Evolutionary conservation across 495 filamentous ascomycete species (phyloP).

Genomic region (Aspergillus cavernicola): DNA sequence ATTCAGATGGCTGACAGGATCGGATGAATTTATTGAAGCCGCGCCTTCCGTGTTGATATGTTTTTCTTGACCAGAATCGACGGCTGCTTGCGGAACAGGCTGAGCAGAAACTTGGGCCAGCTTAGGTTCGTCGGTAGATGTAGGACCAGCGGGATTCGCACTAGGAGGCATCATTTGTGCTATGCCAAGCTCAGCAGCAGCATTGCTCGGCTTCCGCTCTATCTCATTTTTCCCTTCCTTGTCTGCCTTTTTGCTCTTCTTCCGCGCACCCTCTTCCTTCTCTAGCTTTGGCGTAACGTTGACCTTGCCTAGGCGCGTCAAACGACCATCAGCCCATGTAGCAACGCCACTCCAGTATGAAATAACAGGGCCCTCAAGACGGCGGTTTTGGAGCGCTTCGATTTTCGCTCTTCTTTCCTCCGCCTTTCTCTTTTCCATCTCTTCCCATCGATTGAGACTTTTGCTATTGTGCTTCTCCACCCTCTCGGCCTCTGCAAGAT

Average conservation of each 20-base stretch:
- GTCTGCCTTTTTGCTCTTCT: constrained; percentile 34
- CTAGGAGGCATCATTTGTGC: constrained; percentile 6
- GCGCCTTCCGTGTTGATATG: neutral
- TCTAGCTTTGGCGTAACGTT: constrained; percentile 51
- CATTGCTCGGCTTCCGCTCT: constrained; percentile 22
- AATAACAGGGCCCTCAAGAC: constrained; percentile 83
- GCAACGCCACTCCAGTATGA: constrained; percentile 90
- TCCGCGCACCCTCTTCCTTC: constrained; percentile 31
- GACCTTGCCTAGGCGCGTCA: constrained; percentile 69
- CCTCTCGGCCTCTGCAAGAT: constrained; percentile 75
- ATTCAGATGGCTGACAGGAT: neutral
- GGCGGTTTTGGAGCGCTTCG: constrained; percentile 78
- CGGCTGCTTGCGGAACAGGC: neutral
- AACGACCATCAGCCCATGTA: constrained; percentile 69
- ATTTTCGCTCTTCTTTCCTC: constrained; percentile 78
- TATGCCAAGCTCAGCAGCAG: constrained; percentile 14
- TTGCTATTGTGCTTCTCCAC: constrained; percentile 83
- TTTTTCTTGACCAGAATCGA: neutral
- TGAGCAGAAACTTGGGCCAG: constrained; percentile 7
- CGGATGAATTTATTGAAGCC: neutral
- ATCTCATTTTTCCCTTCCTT: constrained; percentile 30
- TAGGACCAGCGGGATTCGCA: neutral
- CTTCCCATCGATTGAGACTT: constrained; percentile 92
- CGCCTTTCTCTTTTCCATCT: constrained; percentile 78
- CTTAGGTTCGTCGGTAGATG: constrained; percentile 10